Evolutionary conservation across 768 basidiomycete species (phyloP).

Genomic region (Suillus brevipes): DNA sequence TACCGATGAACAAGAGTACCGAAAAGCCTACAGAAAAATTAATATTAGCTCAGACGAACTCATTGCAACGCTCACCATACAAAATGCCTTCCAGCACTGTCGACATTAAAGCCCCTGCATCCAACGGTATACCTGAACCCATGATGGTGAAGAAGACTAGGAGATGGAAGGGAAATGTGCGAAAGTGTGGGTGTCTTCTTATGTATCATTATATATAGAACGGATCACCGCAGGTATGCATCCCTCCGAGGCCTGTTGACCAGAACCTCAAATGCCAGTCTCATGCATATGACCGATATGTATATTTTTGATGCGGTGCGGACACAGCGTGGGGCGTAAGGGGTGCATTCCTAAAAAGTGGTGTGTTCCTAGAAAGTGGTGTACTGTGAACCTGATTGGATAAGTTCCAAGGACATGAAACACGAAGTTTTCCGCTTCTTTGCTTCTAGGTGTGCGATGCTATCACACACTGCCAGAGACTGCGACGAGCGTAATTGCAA

Average conservation of each 20-base stretch:
- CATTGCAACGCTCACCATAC: neutral
- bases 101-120: neutral
- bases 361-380: too few species aligned
- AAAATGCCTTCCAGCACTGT: neutral
- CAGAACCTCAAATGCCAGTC: neutral
- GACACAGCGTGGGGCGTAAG: neutral
- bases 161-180: neutral
- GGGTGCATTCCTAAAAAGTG: too few species aligned
- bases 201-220: neutral
- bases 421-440: neutral
- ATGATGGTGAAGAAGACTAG: neutral
- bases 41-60: neutral
- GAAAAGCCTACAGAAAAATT: conserved; percentile 31
- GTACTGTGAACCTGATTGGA: neutral
- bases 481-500: too few species aligned
- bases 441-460: neutral
- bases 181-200: neutral
- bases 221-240: too few species aligned
- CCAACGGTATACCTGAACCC: neutral
- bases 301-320: neutral
- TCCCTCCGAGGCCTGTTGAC: neutral
- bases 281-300: too few species aligned
- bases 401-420: neutral
- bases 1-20: conserved; percentile 34
- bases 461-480: neutral